Evolutionary conservation across 306 rosid species (phyloP).

Genomic region (Acacia acuminata): DNA sequence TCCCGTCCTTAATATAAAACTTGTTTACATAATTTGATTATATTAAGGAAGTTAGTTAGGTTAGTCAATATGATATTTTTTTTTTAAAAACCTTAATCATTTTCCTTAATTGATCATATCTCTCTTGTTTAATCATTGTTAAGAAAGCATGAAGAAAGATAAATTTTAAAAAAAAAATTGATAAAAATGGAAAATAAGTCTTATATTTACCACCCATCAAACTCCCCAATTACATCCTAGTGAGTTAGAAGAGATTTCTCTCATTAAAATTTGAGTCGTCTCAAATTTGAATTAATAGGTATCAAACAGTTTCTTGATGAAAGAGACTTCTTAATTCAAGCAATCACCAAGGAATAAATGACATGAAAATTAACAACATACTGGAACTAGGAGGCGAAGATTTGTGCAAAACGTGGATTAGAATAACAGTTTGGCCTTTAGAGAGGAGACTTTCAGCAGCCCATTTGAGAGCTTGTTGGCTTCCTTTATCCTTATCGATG

Average conservation of each 20-base stretch:
- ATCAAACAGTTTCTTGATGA: neutral
- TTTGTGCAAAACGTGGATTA: slow-evolving; percentile 67
- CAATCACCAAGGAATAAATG: neutral
- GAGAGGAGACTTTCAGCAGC: slow-evolving; percentile 71
- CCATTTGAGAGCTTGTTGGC: slow-evolving; percentile 82
- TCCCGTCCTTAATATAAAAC: no score
- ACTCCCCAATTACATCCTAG: no score
- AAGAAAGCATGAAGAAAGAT: accelerated
- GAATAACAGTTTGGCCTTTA: slow-evolving; percentile 69
- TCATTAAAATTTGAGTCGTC: neutral
- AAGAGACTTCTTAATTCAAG: neutral
- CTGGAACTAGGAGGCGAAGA: slow-evolving; percentile 35
- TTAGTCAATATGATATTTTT: no score
- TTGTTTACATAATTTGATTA: no score
- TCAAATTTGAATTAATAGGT: neutral
- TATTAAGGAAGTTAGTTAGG: no score
- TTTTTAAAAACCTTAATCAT: no score
- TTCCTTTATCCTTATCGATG: slow-evolving; percentile 81
- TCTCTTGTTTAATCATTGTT: no score
- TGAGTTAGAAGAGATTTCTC: neutral
- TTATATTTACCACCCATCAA: no score
- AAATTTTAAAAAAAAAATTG: no score
- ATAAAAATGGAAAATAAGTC: no score
- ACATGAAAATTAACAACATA: slow-evolving; percentile 25
- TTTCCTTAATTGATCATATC: no score